Evolutionary conservation across 192 early-diverging fungal genomes (phyloP).

Genomic region (Rhizoclosmatium globosum): DNA sequence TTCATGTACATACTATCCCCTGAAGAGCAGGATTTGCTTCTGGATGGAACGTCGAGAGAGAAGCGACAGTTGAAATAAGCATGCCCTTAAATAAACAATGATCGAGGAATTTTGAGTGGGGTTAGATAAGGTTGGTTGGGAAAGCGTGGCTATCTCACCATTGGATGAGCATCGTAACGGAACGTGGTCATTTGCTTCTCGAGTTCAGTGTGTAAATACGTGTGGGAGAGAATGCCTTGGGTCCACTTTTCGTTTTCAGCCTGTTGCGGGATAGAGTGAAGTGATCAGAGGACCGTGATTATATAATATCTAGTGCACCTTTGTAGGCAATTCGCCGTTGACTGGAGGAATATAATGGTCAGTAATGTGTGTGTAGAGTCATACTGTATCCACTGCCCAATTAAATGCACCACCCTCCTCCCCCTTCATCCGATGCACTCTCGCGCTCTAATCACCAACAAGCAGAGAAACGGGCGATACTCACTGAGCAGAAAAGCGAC

Average conservation of each 20-base stretch:
- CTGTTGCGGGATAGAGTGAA: neutral
- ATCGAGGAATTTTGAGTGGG: neutral
- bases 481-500: conserved; percentile 66
- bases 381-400: neutral
- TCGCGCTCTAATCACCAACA: neutral
- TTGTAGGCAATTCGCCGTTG: conserved; percentile 52
- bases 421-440: neutral
- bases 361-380: neutral
- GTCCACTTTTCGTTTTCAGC: conserved; percentile 54
- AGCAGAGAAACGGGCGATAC: neutral
- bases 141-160: conserved; percentile 38
- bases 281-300: neutral
- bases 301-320: conserved; percentile 13
- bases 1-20: conserved; percentile 55
- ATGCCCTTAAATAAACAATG: conserved; percentile 54
- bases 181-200: conserved; percentile 65
- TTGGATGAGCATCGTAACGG: conserved; percentile 74
- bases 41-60: conserved; percentile 72
- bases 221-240: conserved; percentile 61
- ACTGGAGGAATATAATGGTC: conserved; percentile 29
- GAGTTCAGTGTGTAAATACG: conserved; percentile 64
- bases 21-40: conserved; percentile 73
- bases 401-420: neutral
- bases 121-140: neutral
- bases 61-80: conserved; percentile 66